Evolutionary conservation across 768 basidiomycete species (phyloP).

Genomic region (Amyloporia xantha): DNA sequence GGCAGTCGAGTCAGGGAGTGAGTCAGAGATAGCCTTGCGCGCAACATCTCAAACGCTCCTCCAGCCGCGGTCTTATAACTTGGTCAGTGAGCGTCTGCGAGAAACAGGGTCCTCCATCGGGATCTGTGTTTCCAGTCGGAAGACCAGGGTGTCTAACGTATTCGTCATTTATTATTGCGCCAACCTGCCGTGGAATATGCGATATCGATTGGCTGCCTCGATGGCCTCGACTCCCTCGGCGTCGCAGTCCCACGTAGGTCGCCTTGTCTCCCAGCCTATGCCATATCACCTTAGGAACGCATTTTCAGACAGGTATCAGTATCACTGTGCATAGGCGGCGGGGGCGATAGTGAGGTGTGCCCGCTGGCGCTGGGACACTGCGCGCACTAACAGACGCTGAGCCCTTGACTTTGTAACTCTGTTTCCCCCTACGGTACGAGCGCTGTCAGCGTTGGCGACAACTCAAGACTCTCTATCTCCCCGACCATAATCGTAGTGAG

Average conservation of each 20-base stretch:
- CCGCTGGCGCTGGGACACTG: no score
- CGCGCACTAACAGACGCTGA: no score
- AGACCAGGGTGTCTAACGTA: not conserved
- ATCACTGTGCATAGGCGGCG: no score
- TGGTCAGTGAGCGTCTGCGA: not conserved
- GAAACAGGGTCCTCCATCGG: not conserved
- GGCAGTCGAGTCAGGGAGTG: constrained; percentile 11
- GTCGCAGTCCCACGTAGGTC: not conserved
- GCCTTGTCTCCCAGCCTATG: not conserved
- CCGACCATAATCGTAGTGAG: no score
- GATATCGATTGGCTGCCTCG: not conserved
- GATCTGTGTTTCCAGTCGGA: not conserved
- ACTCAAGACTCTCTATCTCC: no score
- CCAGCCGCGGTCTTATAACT: not conserved
- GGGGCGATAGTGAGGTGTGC: no score
- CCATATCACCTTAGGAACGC: no score
- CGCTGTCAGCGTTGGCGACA: no score
- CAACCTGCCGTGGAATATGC: not conserved
- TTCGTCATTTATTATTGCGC: not conserved
- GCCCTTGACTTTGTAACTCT: no score
- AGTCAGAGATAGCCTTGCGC: not conserved
- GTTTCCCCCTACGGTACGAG: no score
- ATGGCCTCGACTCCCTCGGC: not conserved
- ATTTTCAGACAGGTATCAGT: no score
- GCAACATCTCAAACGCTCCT: not conserved